Evolutionary conservation across 164 flowering plant species (phyloP).

Genomic region (Magnolia changhungtana): DNA sequence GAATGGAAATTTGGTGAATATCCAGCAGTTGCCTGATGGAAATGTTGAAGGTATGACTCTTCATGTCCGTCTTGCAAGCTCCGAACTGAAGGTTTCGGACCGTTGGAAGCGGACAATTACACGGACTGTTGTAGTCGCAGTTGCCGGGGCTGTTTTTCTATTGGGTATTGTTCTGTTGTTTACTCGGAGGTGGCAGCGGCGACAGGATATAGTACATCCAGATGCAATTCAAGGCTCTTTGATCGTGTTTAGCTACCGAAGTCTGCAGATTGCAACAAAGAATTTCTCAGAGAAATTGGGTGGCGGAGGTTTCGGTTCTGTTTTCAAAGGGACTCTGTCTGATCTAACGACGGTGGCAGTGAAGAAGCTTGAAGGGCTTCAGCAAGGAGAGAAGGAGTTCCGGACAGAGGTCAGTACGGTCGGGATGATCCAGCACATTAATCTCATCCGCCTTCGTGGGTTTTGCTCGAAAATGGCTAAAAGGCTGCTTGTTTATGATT

Average conservation of each 20-base stretch:
- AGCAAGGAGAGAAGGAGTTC: slow-evolving; percentile 54
- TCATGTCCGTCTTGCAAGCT: neutral
- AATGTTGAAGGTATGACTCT: neutral
- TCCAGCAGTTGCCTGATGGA: slow-evolving; percentile 1
- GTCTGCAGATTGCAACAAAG: slow-evolving; percentile 43
- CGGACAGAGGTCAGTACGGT: slow-evolving; percentile 58
- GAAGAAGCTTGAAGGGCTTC: slow-evolving; percentile 41
- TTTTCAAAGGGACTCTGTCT: slow-evolving; percentile 38
- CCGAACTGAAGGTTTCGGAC: neutral
- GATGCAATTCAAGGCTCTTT: slow-evolving; percentile 32
- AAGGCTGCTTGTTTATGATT: slow-evolving; percentile 46
- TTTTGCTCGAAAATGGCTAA: slow-evolving; percentile 43
- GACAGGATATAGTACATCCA: neutral
- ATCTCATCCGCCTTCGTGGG: slow-evolving; percentile 50
- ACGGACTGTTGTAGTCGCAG: slow-evolving; percentile 18
- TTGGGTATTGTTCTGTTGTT: slow-evolving; percentile 11
- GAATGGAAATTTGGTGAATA: slow-evolving; percentile 11
- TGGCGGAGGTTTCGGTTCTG: slow-evolving; percentile 54
- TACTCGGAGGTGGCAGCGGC: slow-evolving; percentile 7
- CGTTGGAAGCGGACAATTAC: slow-evolving; percentile 6
- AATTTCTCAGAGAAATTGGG: slow-evolving; percentile 47
- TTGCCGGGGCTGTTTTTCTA: slow-evolving; percentile 8
- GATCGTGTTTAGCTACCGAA: slow-evolving; percentile 30
- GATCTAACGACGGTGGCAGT: slow-evolving; percentile 35
- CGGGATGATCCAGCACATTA: slow-evolving; percentile 54